These are phyloP conservation scores for Phlegmacium glaucopus DNA, from an alignment of 768 basidiomycete species.

Conservation along the genomic window DNA sequence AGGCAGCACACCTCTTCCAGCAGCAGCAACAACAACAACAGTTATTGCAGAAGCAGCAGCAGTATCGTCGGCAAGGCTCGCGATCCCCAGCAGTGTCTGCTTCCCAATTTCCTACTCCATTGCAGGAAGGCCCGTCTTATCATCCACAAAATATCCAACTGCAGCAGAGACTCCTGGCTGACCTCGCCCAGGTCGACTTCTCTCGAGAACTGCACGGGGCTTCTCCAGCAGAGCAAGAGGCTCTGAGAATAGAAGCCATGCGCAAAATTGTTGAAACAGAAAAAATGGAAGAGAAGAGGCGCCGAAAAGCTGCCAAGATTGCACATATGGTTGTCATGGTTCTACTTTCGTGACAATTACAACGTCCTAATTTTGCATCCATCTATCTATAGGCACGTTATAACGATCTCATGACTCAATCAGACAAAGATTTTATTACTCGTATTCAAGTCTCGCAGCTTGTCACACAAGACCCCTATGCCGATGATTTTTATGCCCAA, in stretches of 20 bases:
- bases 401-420: slow-evolving; percentile 95
- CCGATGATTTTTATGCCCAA: slow-evolving; percentile 98
- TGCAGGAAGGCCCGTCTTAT: slow-evolving; percentile 46
- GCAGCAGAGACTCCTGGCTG: slow-evolving; percentile 74
- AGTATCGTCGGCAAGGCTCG: slow-evolving; percentile 48
- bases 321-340: slow-evolving; percentile 68
- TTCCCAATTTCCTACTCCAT: slow-evolving; percentile 32
- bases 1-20: slow-evolving; percentile 24
- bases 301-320: slow-evolving; percentile 81
- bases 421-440: slow-evolving; percentile 99
- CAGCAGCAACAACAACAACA: slow-evolving; percentile 16
- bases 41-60: slow-evolving; percentile 41
- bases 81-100: slow-evolving; percentile 36
- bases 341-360: too few relatives aligned
- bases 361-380: slow-evolving; percentile 4
- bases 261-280: slow-evolving; percentile 91
- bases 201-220: slow-evolving; percentile 61
- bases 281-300: slow-evolving; percentile 79
- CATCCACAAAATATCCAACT: slow-evolving; percentile 61
- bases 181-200: slow-evolving; percentile 67
- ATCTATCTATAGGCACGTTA: slow-evolving; percentile 68
- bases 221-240: slow-evolving; percentile 62
- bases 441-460: slow-evolving; percentile 98
- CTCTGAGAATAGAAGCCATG: slow-evolving; percentile 74
- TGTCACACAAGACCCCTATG: slow-evolving; percentile 94